phyloP scores from a whole-genome alignment of 768 basidiomycete genomes.

The Dentipellis sp. region DNA sequence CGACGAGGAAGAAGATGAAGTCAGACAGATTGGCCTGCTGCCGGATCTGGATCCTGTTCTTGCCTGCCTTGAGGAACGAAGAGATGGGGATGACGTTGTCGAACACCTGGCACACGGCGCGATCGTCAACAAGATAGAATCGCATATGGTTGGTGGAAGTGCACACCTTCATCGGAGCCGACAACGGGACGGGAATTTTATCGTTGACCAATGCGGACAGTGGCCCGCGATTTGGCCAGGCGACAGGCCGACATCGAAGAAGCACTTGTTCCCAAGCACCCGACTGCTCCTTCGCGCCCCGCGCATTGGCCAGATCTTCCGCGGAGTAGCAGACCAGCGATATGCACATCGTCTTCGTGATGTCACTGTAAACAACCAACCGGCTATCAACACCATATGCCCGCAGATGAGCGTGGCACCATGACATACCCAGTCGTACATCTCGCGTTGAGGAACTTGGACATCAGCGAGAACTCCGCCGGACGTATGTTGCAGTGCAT shows the following conservation, averaged over 20 bases:
- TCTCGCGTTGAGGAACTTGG: background rate
- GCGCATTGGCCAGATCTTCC: background rate
- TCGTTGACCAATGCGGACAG: background rate
- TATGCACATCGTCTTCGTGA: background rate
- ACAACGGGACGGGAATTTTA: background rate
- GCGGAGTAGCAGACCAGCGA: background rate
- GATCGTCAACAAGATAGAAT: background rate
- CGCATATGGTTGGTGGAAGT: background rate
- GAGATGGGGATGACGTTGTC: background rate
- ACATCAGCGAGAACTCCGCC: background rate
- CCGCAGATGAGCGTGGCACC: background rate
- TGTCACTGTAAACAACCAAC: background rate
- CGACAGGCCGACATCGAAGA: background rate
- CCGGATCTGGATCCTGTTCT: background rate
- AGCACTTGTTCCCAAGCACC: background rate
- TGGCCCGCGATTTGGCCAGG: background rate
- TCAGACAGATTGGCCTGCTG: background rate
- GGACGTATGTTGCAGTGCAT: background rate
- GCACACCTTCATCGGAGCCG: background rate
- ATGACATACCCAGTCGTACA: background rate
- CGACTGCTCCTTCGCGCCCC: background rate
- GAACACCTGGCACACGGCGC: background rate
- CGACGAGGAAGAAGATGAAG: background rate
- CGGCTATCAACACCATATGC: background rate
- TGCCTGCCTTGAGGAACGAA: background rate